Evolutionary conservation across 441 rosid species (phyloP).

Genomic region (Populus hybrid): DNA sequence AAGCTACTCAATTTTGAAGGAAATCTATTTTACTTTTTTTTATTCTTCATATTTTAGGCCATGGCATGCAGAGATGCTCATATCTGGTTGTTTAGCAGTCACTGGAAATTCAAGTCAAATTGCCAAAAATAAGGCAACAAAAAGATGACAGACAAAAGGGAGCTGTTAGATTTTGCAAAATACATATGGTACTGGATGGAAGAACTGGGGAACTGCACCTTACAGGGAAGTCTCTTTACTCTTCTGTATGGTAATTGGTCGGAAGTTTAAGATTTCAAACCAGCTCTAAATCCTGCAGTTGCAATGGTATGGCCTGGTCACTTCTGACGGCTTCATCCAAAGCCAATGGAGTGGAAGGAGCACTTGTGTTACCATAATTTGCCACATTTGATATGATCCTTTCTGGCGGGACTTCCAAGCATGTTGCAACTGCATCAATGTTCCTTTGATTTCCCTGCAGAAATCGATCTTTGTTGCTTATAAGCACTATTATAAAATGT

Average conservation of each 20-base stretch:
- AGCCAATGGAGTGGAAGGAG: slow-evolving; percentile 90
- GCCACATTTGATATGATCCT: slow-evolving; percentile 76
- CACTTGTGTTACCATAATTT: slow-evolving; percentile 88
- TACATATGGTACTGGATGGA: slow-evolving; percentile 7
- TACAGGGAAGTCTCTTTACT: slow-evolving; percentile 11
- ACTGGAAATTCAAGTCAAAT: not conserved
- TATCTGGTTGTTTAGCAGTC: not conserved
- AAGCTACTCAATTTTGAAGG: slow-evolving; percentile 7
- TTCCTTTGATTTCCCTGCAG: slow-evolving; percentile 96
- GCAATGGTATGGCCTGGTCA: slow-evolving; percentile 79
- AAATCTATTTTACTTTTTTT: not conserved
- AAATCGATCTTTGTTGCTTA: slow-evolving; percentile 3
- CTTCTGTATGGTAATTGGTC: not conserved
- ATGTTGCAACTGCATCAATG: slow-evolving; percentile 79
- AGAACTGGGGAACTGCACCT: slow-evolving; percentile 10
- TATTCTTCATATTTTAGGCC: not conserved
- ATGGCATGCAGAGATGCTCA: not conserved
- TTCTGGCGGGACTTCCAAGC: slow-evolving; percentile 68
- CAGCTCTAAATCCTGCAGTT: slow-evolving; percentile 90
- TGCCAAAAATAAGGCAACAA: slow-evolving; percentile 16
- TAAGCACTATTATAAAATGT: not conserved
- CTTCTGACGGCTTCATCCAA: slow-evolving; percentile 87
- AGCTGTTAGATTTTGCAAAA: slow-evolving; percentile 16
- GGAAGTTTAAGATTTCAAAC: slow-evolving; percentile 36
- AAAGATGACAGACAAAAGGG: slow-evolving; percentile 17